Evolutionary conservation across 2,329 filamentous ascomycete species (phyloP).

Genomic region (Penicillium oxalicum): DNA sequence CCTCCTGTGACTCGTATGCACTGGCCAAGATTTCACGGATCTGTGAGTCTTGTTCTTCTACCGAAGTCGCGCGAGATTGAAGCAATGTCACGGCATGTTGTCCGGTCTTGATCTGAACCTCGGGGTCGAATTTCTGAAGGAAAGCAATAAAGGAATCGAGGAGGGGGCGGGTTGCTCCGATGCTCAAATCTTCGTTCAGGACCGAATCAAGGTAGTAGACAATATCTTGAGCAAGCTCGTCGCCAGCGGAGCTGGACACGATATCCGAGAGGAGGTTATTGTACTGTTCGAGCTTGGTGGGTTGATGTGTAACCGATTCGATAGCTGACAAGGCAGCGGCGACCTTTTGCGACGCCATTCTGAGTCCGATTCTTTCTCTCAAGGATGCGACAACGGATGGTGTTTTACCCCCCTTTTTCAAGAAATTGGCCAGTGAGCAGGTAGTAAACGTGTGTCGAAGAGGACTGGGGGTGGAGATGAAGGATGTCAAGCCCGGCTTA

Average conservation of each 20-base stretch:
- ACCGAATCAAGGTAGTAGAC: slow-evolving; percentile 64
- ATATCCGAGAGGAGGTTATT: slow-evolving; percentile 53
- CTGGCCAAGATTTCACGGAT: slow-evolving; percentile 76
- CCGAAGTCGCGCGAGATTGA: slow-evolving; percentile 61
- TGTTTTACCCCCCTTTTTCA: too few species aligned
- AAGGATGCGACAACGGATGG: background rate
- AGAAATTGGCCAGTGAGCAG: too few species aligned
- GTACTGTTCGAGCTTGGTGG: slow-evolving; percentile 52
- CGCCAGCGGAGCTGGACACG: slow-evolving; percentile 40
- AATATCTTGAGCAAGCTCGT: slow-evolving; percentile 55
- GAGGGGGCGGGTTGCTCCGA: slow-evolving; percentile 68
- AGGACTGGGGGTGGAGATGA: slow-evolving; percentile 1
- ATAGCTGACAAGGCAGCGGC: slow-evolving; percentile 45
- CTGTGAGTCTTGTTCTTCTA: slow-evolving; percentile 75
- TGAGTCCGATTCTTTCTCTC: background rate
- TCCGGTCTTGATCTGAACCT: slow-evolving; percentile 69
- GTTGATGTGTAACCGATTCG: slow-evolving; percentile 43
- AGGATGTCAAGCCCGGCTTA: slow-evolving; percentile 3
- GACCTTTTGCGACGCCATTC: slow-evolving; percentile 49
- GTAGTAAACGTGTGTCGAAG: background rate
- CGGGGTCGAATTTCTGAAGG: slow-evolving; percentile 48
- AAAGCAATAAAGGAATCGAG: slow-evolving; percentile 63
- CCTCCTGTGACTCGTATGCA: slow-evolving; percentile 75
- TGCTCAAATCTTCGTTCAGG: slow-evolving; percentile 63
- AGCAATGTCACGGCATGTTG: slow-evolving; percentile 65